phyloP scores from a whole-genome alignment of 2,329 filamentous ascomycete genomes.

The Neophaeococcomyces aloes region DNA sequence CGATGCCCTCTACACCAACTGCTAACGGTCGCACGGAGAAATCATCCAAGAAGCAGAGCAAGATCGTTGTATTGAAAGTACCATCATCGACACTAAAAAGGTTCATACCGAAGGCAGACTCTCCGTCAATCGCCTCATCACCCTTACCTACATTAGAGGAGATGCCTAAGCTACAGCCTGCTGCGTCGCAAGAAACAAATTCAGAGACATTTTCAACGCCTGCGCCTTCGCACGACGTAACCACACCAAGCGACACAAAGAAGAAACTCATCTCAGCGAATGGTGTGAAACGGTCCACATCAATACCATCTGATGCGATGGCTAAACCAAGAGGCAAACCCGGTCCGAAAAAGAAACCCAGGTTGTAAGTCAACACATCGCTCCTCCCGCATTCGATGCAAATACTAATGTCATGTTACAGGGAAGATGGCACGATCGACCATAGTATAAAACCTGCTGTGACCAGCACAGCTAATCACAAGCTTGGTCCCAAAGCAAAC shows the following conservation, averaged over 20 bases:
- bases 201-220: slow-evolving; percentile 26
- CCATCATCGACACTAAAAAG: slow-evolving; percentile 28
- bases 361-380: slow-evolving; percentile 57
- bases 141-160: slow-evolving; percentile 23
- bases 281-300: slow-evolving; percentile 49
- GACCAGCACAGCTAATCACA: slow-evolving; percentile 51
- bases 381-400: slow-evolving; percentile 2
- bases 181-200: slow-evolving; percentile 30
- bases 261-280: slow-evolving; percentile 66
- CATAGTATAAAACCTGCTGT: slow-evolving; percentile 33
- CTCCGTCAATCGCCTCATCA: slow-evolving; percentile 29
- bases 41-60: slow-evolving; percentile 22
- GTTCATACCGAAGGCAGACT: slow-evolving; percentile 26
- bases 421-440: slow-evolving; percentile 42
- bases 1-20: slow-evolving; percentile 18
- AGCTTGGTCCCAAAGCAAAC: slow-evolving; percentile 92
- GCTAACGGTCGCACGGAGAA: slow-evolving; percentile 28
- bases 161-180: slow-evolving; percentile 32
- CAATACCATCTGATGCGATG: slow-evolving; percentile 43
- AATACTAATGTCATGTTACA: slow-evolving; percentile 21
- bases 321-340: slow-evolving; percentile 75
- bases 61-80: slow-evolving; percentile 31
- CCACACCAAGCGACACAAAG: slow-evolving; percentile 44
- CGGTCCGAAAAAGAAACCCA: slow-evolving; percentile 91
- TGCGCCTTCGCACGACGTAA: slow-evolving; percentile 34